phyloP scores from a whole-genome alignment of 805 yeast species.

The Lipomyces japonicus region DNA sequence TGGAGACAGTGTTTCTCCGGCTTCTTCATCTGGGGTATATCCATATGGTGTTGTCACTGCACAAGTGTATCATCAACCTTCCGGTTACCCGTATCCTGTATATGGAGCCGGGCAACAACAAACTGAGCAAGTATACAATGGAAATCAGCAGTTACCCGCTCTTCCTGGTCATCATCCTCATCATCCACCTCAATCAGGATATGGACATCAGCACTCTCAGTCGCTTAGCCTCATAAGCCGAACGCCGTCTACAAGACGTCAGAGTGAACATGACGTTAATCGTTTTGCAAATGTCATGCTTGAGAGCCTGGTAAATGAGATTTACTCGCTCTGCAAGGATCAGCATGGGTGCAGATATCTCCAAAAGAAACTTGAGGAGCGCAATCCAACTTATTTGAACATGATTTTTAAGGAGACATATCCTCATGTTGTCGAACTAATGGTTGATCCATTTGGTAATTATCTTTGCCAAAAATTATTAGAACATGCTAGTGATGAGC shows the following conservation, averaged over 20 bases:
- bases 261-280: slow-evolving; percentile 29
- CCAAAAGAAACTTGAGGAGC: slow-evolving; percentile 74
- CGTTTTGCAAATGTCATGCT: slow-evolving; percentile 44
- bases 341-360: slow-evolving; percentile 95
- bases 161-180: slow-evolving; percentile 2
- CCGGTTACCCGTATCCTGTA: slow-evolving; percentile 8
- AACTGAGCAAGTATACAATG: not conserved
- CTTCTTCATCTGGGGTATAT: slow-evolving; percentile 8
- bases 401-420: slow-evolving; percentile 78
- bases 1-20: slow-evolving; percentile 3
- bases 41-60: slow-evolving; percentile 7
- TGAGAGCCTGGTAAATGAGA: slow-evolving; percentile 51
- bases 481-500: slow-evolving; percentile 67
- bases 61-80: slow-evolving; percentile 4
- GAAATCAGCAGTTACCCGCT: slow-evolving; percentile 1
- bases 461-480: slow-evolving; percentile 86
- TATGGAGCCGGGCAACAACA: slow-evolving; percentile 6
- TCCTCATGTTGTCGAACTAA: slow-evolving; percentile 73
- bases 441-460: slow-evolving; percentile 95
- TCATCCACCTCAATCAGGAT: slow-evolving; percentile 3
- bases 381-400: slow-evolving; percentile 34
- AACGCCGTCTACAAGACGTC: slow-evolving; percentile 14
- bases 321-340: slow-evolving; percentile 81
- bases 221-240: slow-evolving; percentile 8
- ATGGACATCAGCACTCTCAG: slow-evolving; percentile 6